Base-by-base conservation (phyloP, 2,329 filamentous ascomycete genomes). In the Albifimbria verrucaria region DNA sequence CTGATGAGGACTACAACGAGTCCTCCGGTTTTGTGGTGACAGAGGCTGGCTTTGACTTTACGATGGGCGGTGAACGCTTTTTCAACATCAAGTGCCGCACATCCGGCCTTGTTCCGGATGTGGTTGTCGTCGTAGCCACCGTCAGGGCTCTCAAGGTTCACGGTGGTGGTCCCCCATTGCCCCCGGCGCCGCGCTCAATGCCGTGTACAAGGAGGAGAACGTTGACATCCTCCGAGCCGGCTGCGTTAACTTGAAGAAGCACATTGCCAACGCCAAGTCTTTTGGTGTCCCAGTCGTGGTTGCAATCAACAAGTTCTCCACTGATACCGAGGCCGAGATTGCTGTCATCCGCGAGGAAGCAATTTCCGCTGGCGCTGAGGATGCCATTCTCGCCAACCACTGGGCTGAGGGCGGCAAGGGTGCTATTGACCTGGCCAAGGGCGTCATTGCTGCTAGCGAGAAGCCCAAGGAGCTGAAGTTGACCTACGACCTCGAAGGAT, bases 61-160 rank as follows among this genome's bases (percentile, higher is more conserved):
- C 94, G 65, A 99, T 99, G 94, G 94, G 94, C 59, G 94, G 94
- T 58, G 94, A 99, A 81, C 89, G 94, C 50, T 99, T 99, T 82
- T 97, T 99, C 85, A 97, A 99, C 79, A 97, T 99, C 80, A 99
- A 99, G 81, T 97, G 94, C 77, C 89, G 94, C 55, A 89, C 92
- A 10, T 97, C 93, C 6, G 93, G 93, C 22, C 86, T 99, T 45
- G 85, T 91, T 2, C 94, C 94, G 2, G 94, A 99, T 66, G 90
- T 92, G 2, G 92, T 96, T 7, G 91, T 99, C 44, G 87, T 99
- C 54, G 94, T 99, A 36, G 93, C 94, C 22, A 99, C 94, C 2
- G 90, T 99, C 45, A 88, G 94, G 61, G 94, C 94, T 7, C 80
- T 99, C 59, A 99, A 99, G 81, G 92, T 97, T 4, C 94, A 99